phyloP scores from a whole-genome alignment of 2,329 filamentous ascomycete genomes.

The Verticillium tricorpus region DNA sequence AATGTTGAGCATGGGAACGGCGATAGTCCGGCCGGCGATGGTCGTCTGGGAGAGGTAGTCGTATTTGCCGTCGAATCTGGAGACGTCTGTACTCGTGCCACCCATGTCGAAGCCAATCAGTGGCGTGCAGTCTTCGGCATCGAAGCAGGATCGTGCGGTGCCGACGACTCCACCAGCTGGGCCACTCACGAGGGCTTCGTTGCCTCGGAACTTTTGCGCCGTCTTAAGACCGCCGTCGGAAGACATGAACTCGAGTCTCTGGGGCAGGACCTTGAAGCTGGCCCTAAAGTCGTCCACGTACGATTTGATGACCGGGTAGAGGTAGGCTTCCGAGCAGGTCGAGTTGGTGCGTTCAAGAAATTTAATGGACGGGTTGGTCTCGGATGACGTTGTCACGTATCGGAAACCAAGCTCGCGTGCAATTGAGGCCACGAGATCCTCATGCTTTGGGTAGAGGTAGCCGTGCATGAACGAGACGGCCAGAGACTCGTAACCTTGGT shows the following conservation, averaged over 20 bases:
- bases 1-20: conserved; percentile 69
- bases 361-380: conserved; percentile 69
- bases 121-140: conserved; percentile 58
- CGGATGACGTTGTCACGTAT: conserved; percentile 62
- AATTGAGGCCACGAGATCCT: conserved; percentile 27
- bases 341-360: conserved; percentile 63
- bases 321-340: conserved; percentile 66
- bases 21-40: conserved; percentile 65
- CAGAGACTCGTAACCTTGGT: conserved; percentile 48
- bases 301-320: conserved; percentile 65
- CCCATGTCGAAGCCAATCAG: conserved; percentile 48
- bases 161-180: conserved; percentile 69
- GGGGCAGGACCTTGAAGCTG: conserved; percentile 57
- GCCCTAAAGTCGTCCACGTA: conserved; percentile 63
- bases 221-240: conserved; percentile 40
- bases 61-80: conserved; percentile 62
- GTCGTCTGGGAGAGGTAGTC: conserved; percentile 72
- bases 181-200: conserved; percentile 62
- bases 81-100: conserved; percentile 69
- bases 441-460: conserved; percentile 58
- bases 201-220: conserved; percentile 55
- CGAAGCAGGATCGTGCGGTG: conserved; percentile 65
- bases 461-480: conserved; percentile 68
- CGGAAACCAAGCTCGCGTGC: conserved; percentile 57
- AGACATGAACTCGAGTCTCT: conserved; percentile 66